Conservation (phyloP, 805 yeast genomes). For the Ogataea trehalophila region DNA sequence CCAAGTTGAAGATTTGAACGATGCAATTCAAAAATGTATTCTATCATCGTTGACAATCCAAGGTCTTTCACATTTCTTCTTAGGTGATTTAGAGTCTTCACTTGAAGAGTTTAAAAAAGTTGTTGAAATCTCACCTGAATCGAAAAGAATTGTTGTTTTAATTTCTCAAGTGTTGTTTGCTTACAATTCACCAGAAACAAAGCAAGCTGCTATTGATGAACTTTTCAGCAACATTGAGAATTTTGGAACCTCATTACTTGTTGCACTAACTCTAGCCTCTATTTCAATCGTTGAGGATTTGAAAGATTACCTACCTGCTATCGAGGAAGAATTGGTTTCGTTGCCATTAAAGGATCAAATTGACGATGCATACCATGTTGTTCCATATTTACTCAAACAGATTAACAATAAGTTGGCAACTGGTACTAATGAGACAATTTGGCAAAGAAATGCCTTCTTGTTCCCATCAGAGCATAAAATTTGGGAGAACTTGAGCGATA, state of each 20-base stretch:
- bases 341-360: conserved; percentile 40
- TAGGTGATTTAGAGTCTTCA: conserved; percentile 57
- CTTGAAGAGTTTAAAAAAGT: conserved; percentile 62
- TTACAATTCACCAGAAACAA: conserved; percentile 68
- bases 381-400: conserved; percentile 55
- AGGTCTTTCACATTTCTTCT: conserved; percentile 71
- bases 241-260: conserved; percentile 60
- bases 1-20: conserved; percentile 33
- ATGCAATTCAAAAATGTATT: conserved; percentile 29
- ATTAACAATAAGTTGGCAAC: conserved; percentile 39
- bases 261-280: conserved; percentile 75
- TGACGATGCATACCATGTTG: conserved; percentile 46
- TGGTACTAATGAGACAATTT: conserved; percentile 27
- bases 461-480: conserved; percentile 66
- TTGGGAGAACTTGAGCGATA: conserved; percentile 62
- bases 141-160: conserved; percentile 63
- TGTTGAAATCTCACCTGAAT: conserved; percentile 50
- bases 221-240: conserved; percentile 59
- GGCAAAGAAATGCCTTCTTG: conserved; percentile 69
- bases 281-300: conserved; percentile 62
- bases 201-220: conserved; percentile 81
- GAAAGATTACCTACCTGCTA: conserved; percentile 51
- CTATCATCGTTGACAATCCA: conserved; percentile 62
- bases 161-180: conserved; percentile 79
- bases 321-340: conserved; percentile 60